Evolutionary conservation across 2,329 filamentous ascomycete genomes (phyloP).

Genomic region (Botryotinia calthae): DNA sequence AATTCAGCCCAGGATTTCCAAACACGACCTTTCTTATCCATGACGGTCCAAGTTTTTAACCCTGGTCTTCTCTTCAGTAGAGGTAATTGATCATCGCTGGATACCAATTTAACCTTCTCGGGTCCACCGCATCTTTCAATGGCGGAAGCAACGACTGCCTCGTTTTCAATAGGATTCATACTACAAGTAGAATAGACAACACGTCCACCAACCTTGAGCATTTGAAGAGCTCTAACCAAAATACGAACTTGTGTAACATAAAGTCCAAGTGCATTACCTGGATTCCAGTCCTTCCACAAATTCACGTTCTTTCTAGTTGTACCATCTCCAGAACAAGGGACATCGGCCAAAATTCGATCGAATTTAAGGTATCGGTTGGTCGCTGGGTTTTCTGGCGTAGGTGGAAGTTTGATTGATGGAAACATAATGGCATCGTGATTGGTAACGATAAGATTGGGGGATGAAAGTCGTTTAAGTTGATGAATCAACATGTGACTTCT

Average conservation of each 20-base stretch:
- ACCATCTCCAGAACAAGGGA: conserved; percentile 94
- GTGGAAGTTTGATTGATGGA: conserved; percentile 82
- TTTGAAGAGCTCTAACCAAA: conserved; percentile 85
- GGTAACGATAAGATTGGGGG: conserved; percentile 92
- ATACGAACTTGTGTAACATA: conserved; percentile 87
- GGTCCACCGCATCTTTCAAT: conserved; percentile 86
- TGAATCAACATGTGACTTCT: conserved; percentile 96
- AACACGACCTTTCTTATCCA: conserved; percentile 78
- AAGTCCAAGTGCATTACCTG: conserved; percentile 81
- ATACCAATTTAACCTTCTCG: conserved; percentile 77
- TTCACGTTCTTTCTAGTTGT: conserved; percentile 90
- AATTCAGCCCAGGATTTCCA: conserved; percentile 83
- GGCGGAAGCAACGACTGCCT: conserved; percentile 83
- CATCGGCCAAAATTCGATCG: conserved; percentile 92
- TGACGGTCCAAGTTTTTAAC: conserved; percentile 80
- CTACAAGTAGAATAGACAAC: conserved; percentile 98
- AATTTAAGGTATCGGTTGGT: conserved; percentile 83
- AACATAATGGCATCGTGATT: conserved; percentile 98
- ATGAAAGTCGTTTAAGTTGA: conserved; percentile 94
- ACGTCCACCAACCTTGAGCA: conserved; percentile 91
- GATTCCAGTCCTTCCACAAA: conserved; percentile 94
- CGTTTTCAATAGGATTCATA: conserved; percentile 98
- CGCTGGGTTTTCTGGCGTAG: conserved; percentile 53
- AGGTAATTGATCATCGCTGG: conserved; percentile 76
- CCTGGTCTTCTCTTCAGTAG: conserved; percentile 74